Evolutionary conservation across 192 early-diverging fungal genomes (phyloP), one percentile per base, ranked within the genome.

Genomic region (Linnemannia zychae): DNA sequence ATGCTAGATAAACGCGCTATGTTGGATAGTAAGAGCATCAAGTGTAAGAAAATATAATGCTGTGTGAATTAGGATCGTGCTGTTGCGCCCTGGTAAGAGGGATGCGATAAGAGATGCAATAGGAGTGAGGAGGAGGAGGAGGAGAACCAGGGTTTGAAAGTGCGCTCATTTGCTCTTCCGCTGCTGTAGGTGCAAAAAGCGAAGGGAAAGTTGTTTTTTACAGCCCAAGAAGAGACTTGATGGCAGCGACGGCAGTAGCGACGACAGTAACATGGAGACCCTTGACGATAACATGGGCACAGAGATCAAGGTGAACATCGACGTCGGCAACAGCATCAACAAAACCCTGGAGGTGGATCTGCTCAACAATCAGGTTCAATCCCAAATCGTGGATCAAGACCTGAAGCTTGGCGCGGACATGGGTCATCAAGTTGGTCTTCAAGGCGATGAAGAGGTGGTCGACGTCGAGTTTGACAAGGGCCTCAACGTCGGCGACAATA

Each of bases 391-490:
- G 70, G 28, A 71, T 48, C 37, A 71, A 18, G 46, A 71, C 70
- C 24, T 48, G 37, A 24, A 71, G 40, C 70, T 71, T 71, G 22
- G 70, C 70, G 28, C 70, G 70, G n/a, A 71, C 70, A 71, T 71
- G 70, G 22, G 13, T 13, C 70, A 71, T 71, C 37, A 71, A 17
- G 40, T 71, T 71, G 47, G 70, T 44, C 70, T 71, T 71, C 37
- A 71, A 24, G 4, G 70, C 70, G 31, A 71, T 71, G 46, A 71
- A 71, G 20, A 71, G 15, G 12, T 28, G 37, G 9, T 40, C 28
- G 13, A 71, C 13, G 49, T 71, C 70, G 22, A 71, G 17, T 28
- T 71, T 40, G 70, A 71, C 70, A 7, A 47, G 46, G n/a, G 46
- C 70, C 46, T 71, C 70, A 6, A 71, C 70, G n/a, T 40, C 46